Evolutionary conservation across 768 basidiomycete genomes (phyloP).

Genomic region (Tylopilus plumbeoviolaceoides): DNA sequence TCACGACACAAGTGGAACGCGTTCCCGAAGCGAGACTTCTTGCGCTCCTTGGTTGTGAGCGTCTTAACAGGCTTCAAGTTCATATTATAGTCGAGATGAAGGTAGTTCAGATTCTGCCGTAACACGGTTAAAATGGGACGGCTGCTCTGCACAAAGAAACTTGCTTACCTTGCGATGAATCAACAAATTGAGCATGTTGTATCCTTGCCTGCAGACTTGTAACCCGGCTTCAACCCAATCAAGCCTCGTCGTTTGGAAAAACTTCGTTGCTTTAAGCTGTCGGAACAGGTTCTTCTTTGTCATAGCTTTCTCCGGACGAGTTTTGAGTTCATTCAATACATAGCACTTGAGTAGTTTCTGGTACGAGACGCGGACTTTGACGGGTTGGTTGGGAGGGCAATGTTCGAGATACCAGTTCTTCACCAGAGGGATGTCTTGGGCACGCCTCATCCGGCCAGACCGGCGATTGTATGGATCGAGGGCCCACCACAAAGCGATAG

Average conservation of each 20-base stretch:
- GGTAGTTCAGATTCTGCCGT: constrained; percentile 78
- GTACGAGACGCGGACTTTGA: constrained; percentile 98
- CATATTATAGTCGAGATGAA: constrained; percentile 98
- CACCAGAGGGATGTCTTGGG: constrained; percentile 92
- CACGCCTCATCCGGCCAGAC: constrained; percentile 87
- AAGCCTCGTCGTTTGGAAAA: constrained; percentile 96
- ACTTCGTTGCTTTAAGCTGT: constrained; percentile 96
- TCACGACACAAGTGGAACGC: constrained; percentile 98
- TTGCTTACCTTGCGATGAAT: constrained; percentile 89
- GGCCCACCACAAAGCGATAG: constrained; percentile 98
- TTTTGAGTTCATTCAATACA: constrained; percentile 91
- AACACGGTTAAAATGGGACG: background rate
- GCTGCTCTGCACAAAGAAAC: background rate
- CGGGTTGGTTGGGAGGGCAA: constrained; percentile 92
- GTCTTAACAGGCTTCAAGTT: constrained; percentile 98
- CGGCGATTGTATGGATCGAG: constrained; percentile 93
- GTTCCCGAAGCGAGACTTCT: constrained; percentile 99
- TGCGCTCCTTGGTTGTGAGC: constrained; percentile 97
- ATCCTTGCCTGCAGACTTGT: constrained; percentile 97
- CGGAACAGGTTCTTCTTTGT: constrained; percentile 97
- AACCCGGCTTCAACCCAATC: constrained; percentile 99
- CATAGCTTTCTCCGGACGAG: constrained; percentile 91
- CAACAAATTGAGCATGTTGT: constrained; percentile 98
- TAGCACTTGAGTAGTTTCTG: constrained; percentile 96
- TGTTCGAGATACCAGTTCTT: constrained; percentile 99